phyloP scores from a whole-genome alignment of 805 yeast genomes.

The Ogataea saltuana region DNA sequence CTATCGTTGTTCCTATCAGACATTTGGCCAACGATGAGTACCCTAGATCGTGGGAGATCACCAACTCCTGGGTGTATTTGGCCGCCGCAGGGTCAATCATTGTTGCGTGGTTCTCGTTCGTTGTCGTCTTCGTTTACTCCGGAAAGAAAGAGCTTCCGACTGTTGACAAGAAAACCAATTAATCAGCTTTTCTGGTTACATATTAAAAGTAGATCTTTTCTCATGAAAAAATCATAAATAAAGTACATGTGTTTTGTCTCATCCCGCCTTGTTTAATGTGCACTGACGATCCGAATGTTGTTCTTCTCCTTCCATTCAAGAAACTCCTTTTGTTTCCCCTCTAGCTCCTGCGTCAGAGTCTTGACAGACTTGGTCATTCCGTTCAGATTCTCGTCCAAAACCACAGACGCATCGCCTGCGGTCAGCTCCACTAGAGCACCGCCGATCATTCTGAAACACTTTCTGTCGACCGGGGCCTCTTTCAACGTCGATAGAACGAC shows the following conservation, averaged over 20 bases:
- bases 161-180: slow-evolving; percentile 28
- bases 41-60: slow-evolving; percentile 87
- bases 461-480: slow-evolving; percentile 56
- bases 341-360: slow-evolving; percentile 41
- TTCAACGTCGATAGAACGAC: slow-evolving; percentile 61
- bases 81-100: slow-evolving; percentile 70
- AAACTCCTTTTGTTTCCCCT: slow-evolving; percentile 43
- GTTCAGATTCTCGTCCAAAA: slow-evolving; percentile 54
- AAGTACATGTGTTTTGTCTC: background rate
- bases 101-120: slow-evolving; percentile 74
- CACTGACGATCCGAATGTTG: slow-evolving; percentile 48
- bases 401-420: slow-evolving; percentile 72
- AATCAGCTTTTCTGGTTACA: slow-evolving; percentile 1
- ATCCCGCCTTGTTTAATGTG: slow-evolving; percentile 18
- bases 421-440: slow-evolving; percentile 85
- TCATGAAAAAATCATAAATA: too few species aligned
- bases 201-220: background rate
- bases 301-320: slow-evolving; percentile 51
- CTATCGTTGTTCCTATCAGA: slow-evolving; percentile 76
- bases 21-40: slow-evolving; percentile 96
- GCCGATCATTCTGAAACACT: slow-evolving; percentile 91
- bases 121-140: slow-evolving; percentile 57
- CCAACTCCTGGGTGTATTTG: slow-evolving; percentile 91
- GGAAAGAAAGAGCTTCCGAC: slow-evolving; percentile 22
- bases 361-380: slow-evolving; percentile 46